These are phyloP conservation scores for Tympanopsis confertula DNA, from an alignment of 2,329 filamentous ascomycete species.

Conservation along the genomic window DNA sequence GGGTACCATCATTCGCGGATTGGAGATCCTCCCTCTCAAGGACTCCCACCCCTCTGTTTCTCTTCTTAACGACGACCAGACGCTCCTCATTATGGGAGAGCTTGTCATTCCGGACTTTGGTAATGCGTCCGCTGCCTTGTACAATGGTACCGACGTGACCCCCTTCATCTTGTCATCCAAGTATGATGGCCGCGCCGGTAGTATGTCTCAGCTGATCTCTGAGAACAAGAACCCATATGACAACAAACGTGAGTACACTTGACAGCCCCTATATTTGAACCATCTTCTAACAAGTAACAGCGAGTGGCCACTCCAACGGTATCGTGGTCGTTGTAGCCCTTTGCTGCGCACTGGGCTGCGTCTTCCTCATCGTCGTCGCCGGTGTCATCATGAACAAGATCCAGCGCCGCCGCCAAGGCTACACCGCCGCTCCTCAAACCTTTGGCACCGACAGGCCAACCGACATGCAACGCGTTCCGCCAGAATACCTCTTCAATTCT, in stretches of 20 bases:
- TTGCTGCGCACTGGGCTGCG: constrained; percentile 30
- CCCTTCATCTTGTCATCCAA: constrained; percentile 55
- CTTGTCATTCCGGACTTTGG: constrained; percentile 52
- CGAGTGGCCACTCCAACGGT: constrained; percentile 18
- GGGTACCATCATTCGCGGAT: constrained; percentile 44
- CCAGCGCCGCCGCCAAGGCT: constrained; percentile 30
- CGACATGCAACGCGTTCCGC: constrained; percentile 29
- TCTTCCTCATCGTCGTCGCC: constrained; percentile 31
- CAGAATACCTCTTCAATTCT: constrained; percentile 27
- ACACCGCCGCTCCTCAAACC: constrained; percentile 27
- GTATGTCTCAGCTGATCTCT: constrained; percentile 52
- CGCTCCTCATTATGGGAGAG: constrained; percentile 51
- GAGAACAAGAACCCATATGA: constrained; percentile 48
- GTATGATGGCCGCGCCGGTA: constrained; percentile 41
- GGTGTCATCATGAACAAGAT: constrained; percentile 32
- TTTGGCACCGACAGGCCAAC: constrained; percentile 29
- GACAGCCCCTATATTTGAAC: background rate
- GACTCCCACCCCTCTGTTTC: constrained; percentile 37
- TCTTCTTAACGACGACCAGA: constrained; percentile 41
- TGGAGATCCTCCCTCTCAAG: constrained; percentile 49
- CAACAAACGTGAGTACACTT: constrained; percentile 31
- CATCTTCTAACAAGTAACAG: background rate
- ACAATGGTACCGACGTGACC: constrained; percentile 50
- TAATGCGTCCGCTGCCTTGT: constrained; percentile 55
- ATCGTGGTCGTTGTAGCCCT: constrained; percentile 31